Base-by-base conservation (phyloP, 805 yeast species). In the Starmerella sp. region DNA sequence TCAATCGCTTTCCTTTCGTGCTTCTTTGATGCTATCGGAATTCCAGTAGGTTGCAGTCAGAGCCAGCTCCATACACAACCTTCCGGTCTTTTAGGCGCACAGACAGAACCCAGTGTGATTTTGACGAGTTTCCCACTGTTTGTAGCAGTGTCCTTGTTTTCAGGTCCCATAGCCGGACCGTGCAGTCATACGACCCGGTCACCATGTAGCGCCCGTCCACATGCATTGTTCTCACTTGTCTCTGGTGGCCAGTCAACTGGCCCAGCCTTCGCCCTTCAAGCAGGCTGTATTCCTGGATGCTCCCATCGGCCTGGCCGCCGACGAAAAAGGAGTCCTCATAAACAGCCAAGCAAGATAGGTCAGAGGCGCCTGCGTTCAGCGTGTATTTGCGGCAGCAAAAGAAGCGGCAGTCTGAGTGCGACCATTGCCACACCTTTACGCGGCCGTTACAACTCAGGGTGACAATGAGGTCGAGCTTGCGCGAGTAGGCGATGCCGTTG, bases 181-280 rank as follows among this genome's bases (percentile, higher is more conserved):
- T 62, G 6, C 58, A 53, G 51, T 71, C 74, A 6, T 71, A 47
- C 0, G 96, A 87, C 0, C 96, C 97, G 2, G 95, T 86, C 71
- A 90, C 81, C 41, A 90, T 70, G 57, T 78, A 72, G 60, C 81
- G 73, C 66, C 83, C 80, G 58, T 82, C 82, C 69, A 83, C 85
- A 65, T 86, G 88, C 48, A 89, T 75, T 59, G 95, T 81, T 38
- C 91, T 77, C 13, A 90, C 84, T 22, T 95, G 91, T 66, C 86
- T 96, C 41, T 78, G 73, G 66, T 90, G 97, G 4, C 96, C 96
- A 4, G 50, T 54, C 13, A 39, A n/a, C 9, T 22, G 22, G 6
- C 47, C 47, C 2, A 17, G 13, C 2, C 7, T 14, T 5, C 30
- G 10, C 4, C 53, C 53, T 7, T 32, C 32, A 11, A 34, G 8